These are phyloP conservation scores for Funneliformis mosseae DNA, from an alignment of 192 early-diverging fungal species.

Conservation along the genomic window DNA sequence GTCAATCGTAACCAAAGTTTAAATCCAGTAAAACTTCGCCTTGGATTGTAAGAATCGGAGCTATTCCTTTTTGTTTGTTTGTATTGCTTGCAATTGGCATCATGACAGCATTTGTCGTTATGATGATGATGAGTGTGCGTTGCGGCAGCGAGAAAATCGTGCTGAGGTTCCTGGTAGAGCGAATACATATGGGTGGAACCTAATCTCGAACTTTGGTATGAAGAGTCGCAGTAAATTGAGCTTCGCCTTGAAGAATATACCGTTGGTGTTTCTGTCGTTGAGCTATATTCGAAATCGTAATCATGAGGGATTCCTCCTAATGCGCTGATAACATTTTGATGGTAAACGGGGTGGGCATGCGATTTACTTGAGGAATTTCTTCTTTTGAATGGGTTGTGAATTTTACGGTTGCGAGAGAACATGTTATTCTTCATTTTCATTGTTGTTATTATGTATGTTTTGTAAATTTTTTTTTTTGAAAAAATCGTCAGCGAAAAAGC, in stretches of 20 bases:
- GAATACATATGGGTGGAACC: not conserved
- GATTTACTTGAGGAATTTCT: not conserved
- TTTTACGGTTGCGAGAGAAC: constrained; percentile 29
- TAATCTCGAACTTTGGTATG: not conserved
- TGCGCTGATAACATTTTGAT: constrained; percentile 19
- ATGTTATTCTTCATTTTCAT: constrained; percentile 15
- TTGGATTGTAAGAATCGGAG: constrained; percentile 20
- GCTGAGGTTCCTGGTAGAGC: not conserved
- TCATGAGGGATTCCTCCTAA: constrained; percentile 13
- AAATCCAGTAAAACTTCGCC: constrained; percentile 28
- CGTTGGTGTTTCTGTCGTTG: constrained; percentile 9
- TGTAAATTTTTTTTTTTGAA: not conserved
- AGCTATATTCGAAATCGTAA: constrained; percentile 23
- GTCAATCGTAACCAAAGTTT: constrained; percentile 31
- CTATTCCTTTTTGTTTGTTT: constrained; percentile 4
- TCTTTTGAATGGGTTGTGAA: constrained; percentile 33
- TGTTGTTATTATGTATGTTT: not conserved
- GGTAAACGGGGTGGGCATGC: not conserved
- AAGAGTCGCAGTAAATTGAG: constrained; percentile 21
- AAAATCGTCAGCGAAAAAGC: too few species aligned
- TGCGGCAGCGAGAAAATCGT: not conserved
- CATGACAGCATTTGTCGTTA: constrained; percentile 12
- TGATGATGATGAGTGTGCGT: constrained; percentile 27
- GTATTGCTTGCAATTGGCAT: constrained; percentile 7
- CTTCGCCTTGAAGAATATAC: constrained; percentile 21